phyloP scores from a whole-genome alignment of 768 basidiomycete genomes.

The Suillus paluster region DNA sequence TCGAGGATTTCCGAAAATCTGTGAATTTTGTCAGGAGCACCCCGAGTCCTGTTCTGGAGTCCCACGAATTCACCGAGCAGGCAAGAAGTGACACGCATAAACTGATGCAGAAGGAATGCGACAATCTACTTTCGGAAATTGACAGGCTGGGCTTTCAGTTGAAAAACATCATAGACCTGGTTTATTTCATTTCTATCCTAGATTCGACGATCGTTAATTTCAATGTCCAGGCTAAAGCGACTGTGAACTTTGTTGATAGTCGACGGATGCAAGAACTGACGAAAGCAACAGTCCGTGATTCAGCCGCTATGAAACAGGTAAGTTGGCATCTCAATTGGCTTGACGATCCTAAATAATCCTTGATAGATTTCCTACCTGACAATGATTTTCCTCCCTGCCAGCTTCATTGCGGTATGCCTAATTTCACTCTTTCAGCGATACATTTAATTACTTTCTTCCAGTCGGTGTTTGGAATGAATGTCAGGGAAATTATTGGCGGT shows the following conservation, averaged over 20 bases:
- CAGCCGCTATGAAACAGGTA: constrained; percentile 27
- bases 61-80: constrained; percentile 16
- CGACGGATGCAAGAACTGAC: constrained; percentile 9
- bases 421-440: not conserved
- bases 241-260: constrained; percentile 56
- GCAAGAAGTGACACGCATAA: constrained; percentile 25
- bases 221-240: constrained; percentile 52
- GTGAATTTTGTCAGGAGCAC: constrained; percentile 54
- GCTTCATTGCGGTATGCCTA: constrained; percentile 40
- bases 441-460: constrained; percentile 15
- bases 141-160: constrained; percentile 42
- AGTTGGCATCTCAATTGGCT: not conserved
- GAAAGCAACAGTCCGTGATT: constrained; percentile 16
- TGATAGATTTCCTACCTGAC: constrained; percentile 56
- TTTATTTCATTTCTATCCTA: constrained; percentile 14
- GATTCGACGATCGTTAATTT: not conserved
- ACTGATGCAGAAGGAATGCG: constrained; percentile 51
- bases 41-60: constrained; percentile 51
- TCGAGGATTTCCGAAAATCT: constrained; percentile 57
- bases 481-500: constrained; percentile 24
- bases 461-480: constrained; percentile 10
- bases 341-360: constrained; percentile 5
- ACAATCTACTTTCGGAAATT: constrained; percentile 53
- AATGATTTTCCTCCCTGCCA: constrained; percentile 60
- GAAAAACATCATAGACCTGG: constrained; percentile 29